Evolutionary conservation across 1,139 yeast species (phyloP).

Genomic region (Suhomyces maxii): DNA sequence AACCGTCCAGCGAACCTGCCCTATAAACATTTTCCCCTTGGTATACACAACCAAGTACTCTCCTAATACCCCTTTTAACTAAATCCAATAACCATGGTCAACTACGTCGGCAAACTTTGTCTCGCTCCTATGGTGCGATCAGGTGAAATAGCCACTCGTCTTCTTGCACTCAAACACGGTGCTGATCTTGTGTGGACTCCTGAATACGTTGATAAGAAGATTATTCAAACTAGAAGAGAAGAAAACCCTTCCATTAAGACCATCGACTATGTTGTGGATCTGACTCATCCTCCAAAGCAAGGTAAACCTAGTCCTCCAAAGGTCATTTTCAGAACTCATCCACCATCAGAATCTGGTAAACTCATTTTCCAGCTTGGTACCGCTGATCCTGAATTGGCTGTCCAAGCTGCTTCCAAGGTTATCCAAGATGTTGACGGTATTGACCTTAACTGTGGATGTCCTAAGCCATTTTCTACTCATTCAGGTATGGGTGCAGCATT

Average conservation of each 20-base stretch:
- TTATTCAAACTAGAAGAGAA: conserved; percentile 65
- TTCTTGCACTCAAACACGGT: conserved; percentile 75
- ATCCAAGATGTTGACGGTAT: conserved; percentile 88
- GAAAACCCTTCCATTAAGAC: conserved; percentile 58
- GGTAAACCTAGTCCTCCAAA: conserved; percentile 20
- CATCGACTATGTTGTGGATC: conserved; percentile 49
- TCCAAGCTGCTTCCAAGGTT: conserved; percentile 77
- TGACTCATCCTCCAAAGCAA: conserved; percentile 6
- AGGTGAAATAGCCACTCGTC: conserved; percentile 88
- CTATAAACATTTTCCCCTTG: no score
- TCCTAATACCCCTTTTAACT: no score
- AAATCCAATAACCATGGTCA: conserved; percentile 15
- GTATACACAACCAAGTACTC: no score
- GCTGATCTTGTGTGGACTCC: conserved; percentile 98
- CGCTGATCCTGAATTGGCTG: conserved; percentile 79
- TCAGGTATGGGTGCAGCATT: conserved; percentile 98
- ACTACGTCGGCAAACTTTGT: conserved; percentile 63
- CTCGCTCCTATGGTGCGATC: conserved; percentile 97
- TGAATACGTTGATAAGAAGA: conserved; percentile 84
- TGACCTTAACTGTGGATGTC: conserved; percentile 95
- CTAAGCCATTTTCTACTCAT: conserved; percentile 84
- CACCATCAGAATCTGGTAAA: conserved; percentile 57
- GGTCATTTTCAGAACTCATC: conserved; percentile 72
- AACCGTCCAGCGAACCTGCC: no score
- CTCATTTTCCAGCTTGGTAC: conserved; percentile 91